Percentiles rank a stretch among this genome's conserved stretches.
These are phyloP conservation scores for Lepiota venenata DNA, from an alignment of 768 basidiomycete species.

Conservation along the genomic window DNA sequence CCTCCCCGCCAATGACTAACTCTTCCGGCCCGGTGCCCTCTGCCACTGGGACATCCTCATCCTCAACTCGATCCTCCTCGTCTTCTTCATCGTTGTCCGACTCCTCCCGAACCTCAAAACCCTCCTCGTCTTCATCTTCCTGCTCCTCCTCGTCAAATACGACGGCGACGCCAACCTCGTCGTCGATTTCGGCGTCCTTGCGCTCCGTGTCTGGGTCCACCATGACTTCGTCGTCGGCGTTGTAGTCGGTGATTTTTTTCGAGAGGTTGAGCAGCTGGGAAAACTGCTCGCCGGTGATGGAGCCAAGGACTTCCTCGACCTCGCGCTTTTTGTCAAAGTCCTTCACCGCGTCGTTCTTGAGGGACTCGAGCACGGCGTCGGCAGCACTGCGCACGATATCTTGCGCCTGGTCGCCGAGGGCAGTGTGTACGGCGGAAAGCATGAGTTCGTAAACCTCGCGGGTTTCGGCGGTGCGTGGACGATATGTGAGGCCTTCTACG, in stretches of 20 bases:
- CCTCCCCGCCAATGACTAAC: constrained; percentile 74
- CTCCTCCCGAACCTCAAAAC: constrained; percentile 82
- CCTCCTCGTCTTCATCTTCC: constrained; percentile 89
- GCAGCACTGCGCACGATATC: constrained; percentile 95
- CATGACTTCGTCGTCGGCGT: constrained; percentile 78
- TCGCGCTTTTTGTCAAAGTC: constrained; percentile 98
- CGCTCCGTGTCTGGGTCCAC: constrained; percentile 78
- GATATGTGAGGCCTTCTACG: constrained; percentile 89
- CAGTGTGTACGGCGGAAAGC: constrained; percentile 73
- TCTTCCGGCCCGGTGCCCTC: constrained; percentile 56
- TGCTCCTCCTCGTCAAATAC: constrained; percentile 97
- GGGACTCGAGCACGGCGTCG: constrained; percentile 82
- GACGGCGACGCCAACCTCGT: constrained; percentile 96
- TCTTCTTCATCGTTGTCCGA: constrained; percentile 75
- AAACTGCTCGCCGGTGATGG: constrained; percentile 70
- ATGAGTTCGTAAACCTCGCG: constrained; percentile 93
- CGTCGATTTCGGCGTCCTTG: constrained; percentile 89
- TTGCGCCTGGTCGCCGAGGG: constrained; percentile 92
- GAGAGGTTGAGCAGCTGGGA: constrained; percentile 78
- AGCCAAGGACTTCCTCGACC: constrained; percentile 71
- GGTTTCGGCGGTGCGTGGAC: constrained; percentile 92
- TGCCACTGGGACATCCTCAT: constrained; percentile 28
- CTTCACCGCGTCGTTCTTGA: constrained; percentile 87
- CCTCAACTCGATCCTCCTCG: constrained; percentile 41
- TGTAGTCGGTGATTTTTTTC: constrained; percentile 97